Conservation (phyloP, 345 rosid species). For the Rhodomyrtus tomentosa region DNA sequence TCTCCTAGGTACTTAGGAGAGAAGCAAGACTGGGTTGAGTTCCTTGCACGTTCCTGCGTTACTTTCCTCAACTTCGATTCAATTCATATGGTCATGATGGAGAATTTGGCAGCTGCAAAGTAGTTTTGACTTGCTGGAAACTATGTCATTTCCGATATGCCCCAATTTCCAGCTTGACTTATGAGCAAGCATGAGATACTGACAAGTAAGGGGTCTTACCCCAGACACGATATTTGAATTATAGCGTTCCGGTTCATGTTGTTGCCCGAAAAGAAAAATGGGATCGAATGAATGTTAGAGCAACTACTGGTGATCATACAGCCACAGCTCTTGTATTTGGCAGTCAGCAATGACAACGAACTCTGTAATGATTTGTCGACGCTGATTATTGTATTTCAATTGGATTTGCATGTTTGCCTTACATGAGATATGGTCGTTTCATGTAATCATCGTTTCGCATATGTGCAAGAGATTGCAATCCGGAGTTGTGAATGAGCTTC, state of each 20-base stretch:
- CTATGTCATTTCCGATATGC: not conserved
- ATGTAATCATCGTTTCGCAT: not conserved
- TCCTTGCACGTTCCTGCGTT: not conserved
- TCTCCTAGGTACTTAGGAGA: conserved; percentile 52
- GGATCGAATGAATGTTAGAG: not conserved
- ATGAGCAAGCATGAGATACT: not conserved
- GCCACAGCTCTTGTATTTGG: not conserved
- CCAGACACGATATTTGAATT: not conserved
- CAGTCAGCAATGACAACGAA: not conserved
- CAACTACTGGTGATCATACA: not conserved
- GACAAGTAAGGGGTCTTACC: not conserved
- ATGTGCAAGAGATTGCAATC: not conserved
- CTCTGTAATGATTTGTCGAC: not conserved
- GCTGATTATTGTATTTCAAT: not conserved
- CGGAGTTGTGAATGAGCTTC: not conserved
- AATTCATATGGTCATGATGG: not conserved
- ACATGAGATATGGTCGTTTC: not conserved
- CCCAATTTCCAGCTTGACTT: not conserved
- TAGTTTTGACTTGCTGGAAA: not conserved
- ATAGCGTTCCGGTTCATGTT: not conserved
- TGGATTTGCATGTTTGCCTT: not conserved
- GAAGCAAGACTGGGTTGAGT: conserved; percentile 64
- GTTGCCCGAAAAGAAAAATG: not conserved
- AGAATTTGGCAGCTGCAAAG: not conserved
- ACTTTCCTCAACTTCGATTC: not conserved